Base-by-base conservation (phyloP, 2,329 filamentous ascomycete genomes). In the Talaromyces rugulosus region DNA sequence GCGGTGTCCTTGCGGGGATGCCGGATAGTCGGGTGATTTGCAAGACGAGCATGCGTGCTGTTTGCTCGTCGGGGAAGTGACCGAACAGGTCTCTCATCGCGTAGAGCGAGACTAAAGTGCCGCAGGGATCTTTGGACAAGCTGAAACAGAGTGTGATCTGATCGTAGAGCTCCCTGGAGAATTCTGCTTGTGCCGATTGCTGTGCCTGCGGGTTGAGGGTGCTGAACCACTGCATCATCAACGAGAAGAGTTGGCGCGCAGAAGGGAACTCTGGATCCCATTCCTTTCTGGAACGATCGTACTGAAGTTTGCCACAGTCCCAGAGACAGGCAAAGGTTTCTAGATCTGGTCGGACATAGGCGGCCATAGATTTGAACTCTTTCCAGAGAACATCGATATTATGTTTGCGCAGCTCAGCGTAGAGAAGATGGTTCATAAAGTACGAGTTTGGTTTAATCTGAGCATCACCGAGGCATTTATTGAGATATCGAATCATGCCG, bases 351-450 rank as follows among this genome's bases (percentile, higher is more conserved):
- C 78, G 74, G 47, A 89, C 77, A 30, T 81, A 75, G 9, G 73
- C 66, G 33, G 83, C 82, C 70, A 91, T 81, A 18, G 76, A 73
- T 9, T 76, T 72, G 72, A 87, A 91, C 33, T 87, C 80, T 2
- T 75, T 70, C 67, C 83, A 80, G 0, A 89, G 85, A 57, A 83
- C 77, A 28, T 76, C 73, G 52, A 82, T 79, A 58, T 85, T 79
- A 57, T 85, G 84, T 62, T 83, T 83, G 63, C 87, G 83, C 54
- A 89, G 81, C 64, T 88, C 83, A 6, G 87, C 85, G 63, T 87
- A 85, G 30, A 95, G 83, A 27, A 93, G 78, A 70, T 92, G 89
- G 74, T 94, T 95, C 81, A 93, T 86, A 77, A 93, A 89, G 73
- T 88, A 90, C 8, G 87, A 85, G 69, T 91, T 88, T 1, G 88